phyloP scores from a whole-genome alignment of 1,284 basidiomycete genomes.

The Fomitiporia mediterranea region DNA sequence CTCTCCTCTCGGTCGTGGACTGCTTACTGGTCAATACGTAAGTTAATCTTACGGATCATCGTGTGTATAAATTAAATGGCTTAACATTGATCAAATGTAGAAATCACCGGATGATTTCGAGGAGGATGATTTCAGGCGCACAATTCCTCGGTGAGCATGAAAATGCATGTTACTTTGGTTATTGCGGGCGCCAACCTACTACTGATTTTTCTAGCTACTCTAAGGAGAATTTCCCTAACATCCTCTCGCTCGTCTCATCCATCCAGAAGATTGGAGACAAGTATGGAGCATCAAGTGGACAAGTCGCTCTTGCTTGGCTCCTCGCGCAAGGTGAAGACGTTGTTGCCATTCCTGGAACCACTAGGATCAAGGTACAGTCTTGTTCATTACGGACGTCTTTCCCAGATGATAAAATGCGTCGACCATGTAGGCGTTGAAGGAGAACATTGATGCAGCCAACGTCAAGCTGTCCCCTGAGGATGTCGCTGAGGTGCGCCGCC shows the following conservation, averaged over 20 bases:
- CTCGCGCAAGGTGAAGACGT: conserved; percentile 49
- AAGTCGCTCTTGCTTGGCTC: conserved; percentile 60
- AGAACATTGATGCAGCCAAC: conserved; percentile 36
- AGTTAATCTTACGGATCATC: conserved; percentile 20
- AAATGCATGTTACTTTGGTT: neutral
- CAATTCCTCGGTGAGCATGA: conserved; percentile 15
- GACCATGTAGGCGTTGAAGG: conserved; percentile 39
- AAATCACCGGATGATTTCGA: conserved; percentile 48
- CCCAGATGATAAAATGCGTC: too few relatives aligned
- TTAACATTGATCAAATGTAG: conserved; percentile 25
- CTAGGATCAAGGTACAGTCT: conserved; percentile 34
- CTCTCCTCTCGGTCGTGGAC: conserved; percentile 56
- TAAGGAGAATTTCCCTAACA: conserved; percentile 52
- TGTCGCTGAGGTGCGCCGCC: conserved; percentile 31
- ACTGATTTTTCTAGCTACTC: conserved; percentile 29
- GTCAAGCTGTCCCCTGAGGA: conserved; percentile 37
- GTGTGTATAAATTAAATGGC: neutral
- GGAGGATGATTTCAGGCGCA: conserved; percentile 41
- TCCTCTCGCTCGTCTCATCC: conserved; percentile 46
- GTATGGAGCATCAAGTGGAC: conserved; percentile 47
- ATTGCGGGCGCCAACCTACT: neutral
- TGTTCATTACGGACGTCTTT: neutral
- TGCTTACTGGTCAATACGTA: conserved; percentile 54
- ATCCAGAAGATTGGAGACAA: conserved; percentile 41
- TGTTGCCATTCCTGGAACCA: conserved; percentile 51